Evolutionary conservation across 1,284 basidiomycete genomes (phyloP), one percentile per base, ranked within the genome.

Genomic region (Sanghuangporus sanghuang): DNA sequence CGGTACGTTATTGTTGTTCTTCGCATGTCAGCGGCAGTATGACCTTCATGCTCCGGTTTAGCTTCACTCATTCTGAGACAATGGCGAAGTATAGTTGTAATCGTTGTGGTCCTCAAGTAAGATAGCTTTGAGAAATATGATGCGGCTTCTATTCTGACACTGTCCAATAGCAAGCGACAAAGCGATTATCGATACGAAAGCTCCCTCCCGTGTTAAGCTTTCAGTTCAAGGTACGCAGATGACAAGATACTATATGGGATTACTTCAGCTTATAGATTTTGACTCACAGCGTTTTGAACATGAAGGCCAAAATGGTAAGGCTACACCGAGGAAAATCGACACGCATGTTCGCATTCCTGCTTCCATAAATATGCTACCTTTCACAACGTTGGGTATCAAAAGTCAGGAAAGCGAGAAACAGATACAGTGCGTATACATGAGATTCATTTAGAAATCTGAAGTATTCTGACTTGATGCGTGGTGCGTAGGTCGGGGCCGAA

Each of bases 141-240:
- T 57, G 16, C 42, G 42, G 61, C 32, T 16, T 6, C 14, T 23
- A 38, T 35, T 5, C 35, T 59, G 6, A 59, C 23, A 2, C 32
- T 5, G 32, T 6, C n/a, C 38, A 14, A 40, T 66, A 91, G 84
- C 85, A 87, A 67, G 91, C 90, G 0, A 92, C 84, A 68, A 95
- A 96, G 72, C 88, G 93, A 52, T 76, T 98, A 59, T 92, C 87
- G 67, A 87, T 98, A 69, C 85, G 84, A 62, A 89, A 89, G 67
- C 80, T 99, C 3, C 95, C 96, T 0, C 91, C 93, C 0, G 94
- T 97, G 0, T 79, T 99, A 53, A 94, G 92, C 69, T 93, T 98
- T 69, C 96, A 98, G 74, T 90, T 99, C 77, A 99, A 98, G 83
- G 95, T 93, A 61, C 52, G n/a, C 64, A 50, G 16, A 38, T 65